Evolutionary conservation across 768 basidiomycete species (phyloP), one percentile per base, ranked within the genome.

Genomic region (Boletus tomentosulus): DNA sequence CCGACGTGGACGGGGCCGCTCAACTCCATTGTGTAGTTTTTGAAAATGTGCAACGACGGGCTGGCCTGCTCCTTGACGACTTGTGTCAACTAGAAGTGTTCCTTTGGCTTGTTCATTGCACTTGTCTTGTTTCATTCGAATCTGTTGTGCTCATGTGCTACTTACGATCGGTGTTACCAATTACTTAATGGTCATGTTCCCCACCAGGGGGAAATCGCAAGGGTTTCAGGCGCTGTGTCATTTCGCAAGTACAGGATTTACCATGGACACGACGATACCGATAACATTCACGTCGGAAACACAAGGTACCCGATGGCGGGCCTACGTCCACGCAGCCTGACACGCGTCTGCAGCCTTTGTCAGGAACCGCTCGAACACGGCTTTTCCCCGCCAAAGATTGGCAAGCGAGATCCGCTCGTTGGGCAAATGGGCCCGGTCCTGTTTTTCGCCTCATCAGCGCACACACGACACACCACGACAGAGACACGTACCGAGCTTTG

Each of bases 341-440:
- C 44, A 41, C 15, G 59, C 46, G n/a, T 65, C 63, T 0, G 79
- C 82, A 2, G 82, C 77, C 25, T 79, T 82, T 2, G 75, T 62
- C 49, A 90, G 67, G 68, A 92, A 93, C 15, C 85, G 81, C 62
- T 91, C 86, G 30, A 92, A 65, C 38, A 92, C 90, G 1, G 82
- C 75, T 59, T 89, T 89, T 0, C 91, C 91, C 37, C 84, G 81
- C 19, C 79, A 78, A 24, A 98, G 77, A 62, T 98, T 98, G 22
- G 81, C 71, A 1, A 97, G 71, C 3, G 93, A 86, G 50, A 98
- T 93, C 4, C 92, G 79, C 68, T 99, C 97, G 66, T 99, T 90
- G 3, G 93, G 86, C 24, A 99, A 71, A 77, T 98, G 97, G 0
- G 92, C 94, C 77, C 87, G 90, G 66, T 89, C 93, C 92, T 88